Percentiles rank a stretch among this genome's conserved stretches.
Conservation (phyloP, 2,329 filamentous ascomycete genomes). For the Cordyceps sp. region DNA sequence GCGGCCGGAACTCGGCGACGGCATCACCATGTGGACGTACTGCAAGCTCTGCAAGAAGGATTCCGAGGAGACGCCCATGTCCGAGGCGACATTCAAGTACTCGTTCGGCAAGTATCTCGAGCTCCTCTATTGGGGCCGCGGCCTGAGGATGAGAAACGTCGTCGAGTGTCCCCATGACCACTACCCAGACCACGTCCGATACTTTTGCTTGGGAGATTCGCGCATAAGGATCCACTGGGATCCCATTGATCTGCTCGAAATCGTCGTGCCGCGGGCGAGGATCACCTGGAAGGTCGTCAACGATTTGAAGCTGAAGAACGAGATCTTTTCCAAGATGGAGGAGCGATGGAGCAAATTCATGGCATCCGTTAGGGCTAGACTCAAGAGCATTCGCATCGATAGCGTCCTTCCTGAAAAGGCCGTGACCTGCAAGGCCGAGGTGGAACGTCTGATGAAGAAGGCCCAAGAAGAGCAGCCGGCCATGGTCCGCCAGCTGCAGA, state of each 20-base stretch:
- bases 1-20: slow-evolving; percentile 29
- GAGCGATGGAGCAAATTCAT: slow-evolving; percentile 78
- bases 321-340: slow-evolving; percentile 68
- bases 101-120: slow-evolving; percentile 98
- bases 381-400: slow-evolving; percentile 81
- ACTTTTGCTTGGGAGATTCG: slow-evolving; percentile 77
- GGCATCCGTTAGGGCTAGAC: slow-evolving; percentile 63
- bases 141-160: slow-evolving; percentile 55
- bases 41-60: slow-evolving; percentile 87
- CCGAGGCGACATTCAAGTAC: slow-evolving; percentile 89
- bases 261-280: slow-evolving; percentile 75
- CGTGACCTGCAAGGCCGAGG: slow-evolving; percentile 65
- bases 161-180: slow-evolving; percentile 75
- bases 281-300: slow-evolving; percentile 98
- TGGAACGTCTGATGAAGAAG: slow-evolving; percentile 61
- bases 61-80: slow-evolving; percentile 81
- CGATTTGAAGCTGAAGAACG: slow-evolving; percentile 82
- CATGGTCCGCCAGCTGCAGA: slow-evolving; percentile 63
- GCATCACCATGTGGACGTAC: slow-evolving; percentile 94
- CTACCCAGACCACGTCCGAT: slow-evolving; percentile 79
- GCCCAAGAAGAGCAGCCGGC: slow-evolving; percentile 69
- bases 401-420: slow-evolving; percentile 78
- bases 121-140: slow-evolving; percentile 85
- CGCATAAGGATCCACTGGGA: slow-evolving; percentile 86
- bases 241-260: slow-evolving; percentile 79